A percentile compares a stretch with the other conserved stretches of the same genome.
These are phyloP conservation scores for Penicillium pulvis DNA, from an alignment of 495 filamentous ascomycete genomes.

Conservation along the genomic window DNA sequence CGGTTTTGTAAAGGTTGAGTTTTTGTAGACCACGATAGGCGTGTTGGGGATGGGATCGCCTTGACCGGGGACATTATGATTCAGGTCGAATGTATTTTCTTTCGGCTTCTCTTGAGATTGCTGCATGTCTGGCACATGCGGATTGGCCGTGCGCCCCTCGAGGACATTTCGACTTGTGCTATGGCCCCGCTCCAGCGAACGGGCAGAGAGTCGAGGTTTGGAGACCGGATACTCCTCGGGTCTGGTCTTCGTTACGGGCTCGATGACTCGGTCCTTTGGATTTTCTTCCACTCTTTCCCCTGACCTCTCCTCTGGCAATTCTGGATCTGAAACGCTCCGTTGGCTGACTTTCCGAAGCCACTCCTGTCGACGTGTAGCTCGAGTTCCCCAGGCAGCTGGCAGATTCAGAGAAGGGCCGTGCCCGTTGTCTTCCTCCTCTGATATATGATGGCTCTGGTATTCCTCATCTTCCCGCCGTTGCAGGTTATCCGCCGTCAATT, in stretches of 20 bases:
- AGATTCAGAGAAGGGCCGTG: conserved; percentile 55
- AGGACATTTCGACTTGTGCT: conserved; percentile 18
- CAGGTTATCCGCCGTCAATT: conserved; percentile 49
- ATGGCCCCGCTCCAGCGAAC: conserved; percentile 17
- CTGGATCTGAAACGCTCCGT: conserved; percentile 28
- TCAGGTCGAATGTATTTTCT: conserved; percentile 23
- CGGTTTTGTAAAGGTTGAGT: conserved; percentile 34
- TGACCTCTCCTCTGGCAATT: not conserved
- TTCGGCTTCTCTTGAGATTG: conserved; percentile 18
- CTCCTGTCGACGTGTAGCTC: conserved; percentile 49
- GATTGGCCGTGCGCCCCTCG: conserved; percentile 26
- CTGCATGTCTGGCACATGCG: conserved; percentile 8
- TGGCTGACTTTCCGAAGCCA: conserved; percentile 52
- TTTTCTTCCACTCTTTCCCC: conserved; percentile 7
- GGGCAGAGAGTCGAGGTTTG: conserved; percentile 25
- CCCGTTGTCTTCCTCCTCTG: conserved; percentile 23
- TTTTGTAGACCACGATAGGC: conserved; percentile 55
- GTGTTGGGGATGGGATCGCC: conserved; percentile 52
- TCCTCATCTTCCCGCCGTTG: conserved; percentile 46
- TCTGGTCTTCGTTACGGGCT: conserved; percentile 14
- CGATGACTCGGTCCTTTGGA: not conserved
- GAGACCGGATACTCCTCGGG: conserved; percentile 19
- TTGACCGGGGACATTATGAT: conserved; percentile 33
- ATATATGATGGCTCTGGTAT: conserved; percentile 2
- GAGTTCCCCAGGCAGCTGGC: conserved; percentile 61